A percentile compares a stretch with the other conserved stretches of the same genome.
phyloP scores from a whole-genome alignment of 2,329 filamentous ascomycete species.

The Fusarium keratoplasticum region DNA sequence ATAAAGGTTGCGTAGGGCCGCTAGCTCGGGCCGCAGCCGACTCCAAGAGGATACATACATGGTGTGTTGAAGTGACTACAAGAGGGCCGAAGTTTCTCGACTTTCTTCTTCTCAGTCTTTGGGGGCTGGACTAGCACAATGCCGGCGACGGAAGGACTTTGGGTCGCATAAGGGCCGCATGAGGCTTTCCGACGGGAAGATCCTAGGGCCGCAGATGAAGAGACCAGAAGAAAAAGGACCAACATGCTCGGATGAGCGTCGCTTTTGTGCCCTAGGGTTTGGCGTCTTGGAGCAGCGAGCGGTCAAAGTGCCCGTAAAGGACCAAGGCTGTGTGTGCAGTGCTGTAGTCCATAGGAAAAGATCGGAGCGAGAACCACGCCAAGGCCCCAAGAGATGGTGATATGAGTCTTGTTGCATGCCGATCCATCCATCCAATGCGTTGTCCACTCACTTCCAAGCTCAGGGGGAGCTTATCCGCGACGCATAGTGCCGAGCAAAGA shows the following conservation, averaged over 20 bases:
- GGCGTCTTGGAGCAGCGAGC: slow-evolving; percentile 13
- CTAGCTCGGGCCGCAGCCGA: slow-evolving; percentile 25
- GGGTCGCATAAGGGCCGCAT: slow-evolving; percentile 41
- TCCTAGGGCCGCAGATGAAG: slow-evolving; percentile 31
- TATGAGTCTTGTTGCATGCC: slow-evolving; percentile 28
- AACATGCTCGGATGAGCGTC: slow-evolving; percentile 19
- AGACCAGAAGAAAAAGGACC: slow-evolving; percentile 14
- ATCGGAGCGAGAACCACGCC: slow-evolving; percentile 20
- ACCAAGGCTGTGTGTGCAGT: not conserved
- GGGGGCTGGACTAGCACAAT: slow-evolving; percentile 8
- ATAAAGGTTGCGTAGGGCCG: slow-evolving; percentile 25
- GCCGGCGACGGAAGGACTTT: slow-evolving; percentile 18
- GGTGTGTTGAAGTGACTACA: slow-evolving; percentile 6
- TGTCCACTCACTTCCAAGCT: slow-evolving; percentile 29
- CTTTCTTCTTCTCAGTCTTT: slow-evolving; percentile 10
- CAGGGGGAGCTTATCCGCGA: slow-evolving; percentile 31
- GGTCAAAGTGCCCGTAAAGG: slow-evolving; percentile 13
- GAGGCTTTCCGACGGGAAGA: slow-evolving; percentile 40
- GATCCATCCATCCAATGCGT: slow-evolving; percentile 30
- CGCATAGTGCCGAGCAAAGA: slow-evolving; percentile 26
- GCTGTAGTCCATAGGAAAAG: slow-evolving; percentile 14
- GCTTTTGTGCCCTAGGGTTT: slow-evolving; percentile 7
- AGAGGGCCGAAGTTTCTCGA: slow-evolving; percentile 11
- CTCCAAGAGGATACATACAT: slow-evolving; percentile 7
- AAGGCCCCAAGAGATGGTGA: slow-evolving; percentile 30